phyloP scores from a whole-genome alignment of 768 basidiomycete species.

The Lactarius tabidus region DNA sequence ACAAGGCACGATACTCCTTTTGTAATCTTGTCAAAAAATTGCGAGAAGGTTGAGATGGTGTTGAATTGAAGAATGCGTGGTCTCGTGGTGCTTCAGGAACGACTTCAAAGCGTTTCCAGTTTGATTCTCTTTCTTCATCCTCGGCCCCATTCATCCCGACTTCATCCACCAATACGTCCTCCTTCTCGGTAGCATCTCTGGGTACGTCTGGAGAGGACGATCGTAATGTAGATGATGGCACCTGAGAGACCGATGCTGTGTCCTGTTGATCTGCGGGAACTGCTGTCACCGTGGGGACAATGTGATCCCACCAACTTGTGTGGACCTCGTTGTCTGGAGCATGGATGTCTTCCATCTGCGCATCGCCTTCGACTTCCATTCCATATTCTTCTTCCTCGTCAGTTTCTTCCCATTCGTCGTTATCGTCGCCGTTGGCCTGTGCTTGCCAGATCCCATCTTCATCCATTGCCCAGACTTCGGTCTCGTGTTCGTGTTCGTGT shows the following conservation, averaged over 20 bases:
- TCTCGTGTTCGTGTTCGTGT: constrained; percentile 41
- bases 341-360: constrained; percentile 24
- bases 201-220: constrained; percentile 32
- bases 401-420: constrained; percentile 34
- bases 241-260: constrained; percentile 22
- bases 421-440: constrained; percentile 29
- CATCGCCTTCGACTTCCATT: constrained; percentile 39
- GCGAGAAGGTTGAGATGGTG: constrained; percentile 63
- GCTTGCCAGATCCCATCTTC: constrained; percentile 38
- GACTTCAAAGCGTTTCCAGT: constrained; percentile 82
- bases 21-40: constrained; percentile 70
- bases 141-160: constrained; percentile 21
- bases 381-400: constrained; percentile 35
- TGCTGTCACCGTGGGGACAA: constrained; percentile 15
- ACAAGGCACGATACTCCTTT: constrained; percentile 79
- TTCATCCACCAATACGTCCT: constrained; percentile 31
- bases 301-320: constrained; percentile 24
- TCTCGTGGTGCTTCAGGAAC: constrained; percentile 72
- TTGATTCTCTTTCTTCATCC: constrained; percentile 36
- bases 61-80: constrained; percentile 70
- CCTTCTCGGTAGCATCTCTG: constrained; percentile 30
- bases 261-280: constrained; percentile 13
- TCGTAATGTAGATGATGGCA: constrained; percentile 22
- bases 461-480: constrained; percentile 39
- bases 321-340: constrained; percentile 14